Base-by-base conservation (phyloP, 495 filamentous ascomycete species). In the Penicillium verhagenii region DNA sequence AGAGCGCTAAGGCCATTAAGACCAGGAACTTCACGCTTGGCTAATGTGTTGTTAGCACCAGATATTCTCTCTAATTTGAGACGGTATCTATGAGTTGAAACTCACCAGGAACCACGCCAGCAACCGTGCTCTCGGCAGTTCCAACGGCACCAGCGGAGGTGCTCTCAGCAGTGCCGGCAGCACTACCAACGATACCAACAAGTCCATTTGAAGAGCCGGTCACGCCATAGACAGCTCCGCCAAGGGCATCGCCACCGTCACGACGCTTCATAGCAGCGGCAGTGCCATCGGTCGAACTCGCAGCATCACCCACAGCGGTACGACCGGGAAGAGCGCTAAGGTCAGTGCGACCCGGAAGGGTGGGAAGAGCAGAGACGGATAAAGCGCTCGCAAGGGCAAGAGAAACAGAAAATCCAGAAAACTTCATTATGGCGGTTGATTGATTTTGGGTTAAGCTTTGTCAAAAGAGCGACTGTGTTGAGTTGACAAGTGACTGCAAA, bases 331-430 rank as follows among this genome's bases (percentile, higher is more conserved):
- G 10, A n/a, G 19, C 4, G 14, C 59, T 62, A 8, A 67, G 38
- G n/a, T 58, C 56, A 8, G 56, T 44, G 24, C 49, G 2, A 6
- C 53, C 49, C 20, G 54, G 28, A 14, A 63, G 10, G 16, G 19
- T 5, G 14, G 62, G 65, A 8, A 67, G 38, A 18, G 61, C 56
- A 8, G 56, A 54, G 11, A 59, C 47, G 33, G 51, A 61, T 20
- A 56, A 54, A 24, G 57, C 6, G 38, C 65, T 49, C 35, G 52
- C 59, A 28, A 68, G 18, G 40, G 59, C 62, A 25, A 68, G 49
- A 11, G 65, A 63, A 42, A 56, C 8, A 25, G 59, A 75, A 83
- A 68, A 40, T 62, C 66, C 67, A 57, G 70, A 69, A 66, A 75
- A 69, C 68, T 75, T 76, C 73, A 75, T 76, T 47, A 44, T 71